phyloP scores from a whole-genome alignment of 305 asterid genomes.

The Coffea humblotiana region DNA sequence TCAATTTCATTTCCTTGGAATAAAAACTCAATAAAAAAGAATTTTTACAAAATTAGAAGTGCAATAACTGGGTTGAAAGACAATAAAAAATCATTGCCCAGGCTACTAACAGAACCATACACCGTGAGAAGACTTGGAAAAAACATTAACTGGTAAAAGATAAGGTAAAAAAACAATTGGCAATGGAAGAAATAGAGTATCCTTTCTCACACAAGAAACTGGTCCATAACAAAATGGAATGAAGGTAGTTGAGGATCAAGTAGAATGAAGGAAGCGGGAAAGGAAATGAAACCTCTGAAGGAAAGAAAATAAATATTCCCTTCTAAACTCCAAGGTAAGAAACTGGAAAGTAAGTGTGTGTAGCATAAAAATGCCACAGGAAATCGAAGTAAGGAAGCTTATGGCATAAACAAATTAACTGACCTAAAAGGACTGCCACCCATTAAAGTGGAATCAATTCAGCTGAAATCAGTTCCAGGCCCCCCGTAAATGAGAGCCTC shows the following conservation, averaged over 20 bases:
- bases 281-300: slow-evolving; percentile 35
- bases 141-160: neutral
- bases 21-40: neutral
- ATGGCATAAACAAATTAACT: slow-evolving; percentile 65
- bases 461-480: slow-evolving; percentile 89
- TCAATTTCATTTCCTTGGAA: neutral
- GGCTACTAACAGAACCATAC: neutral
- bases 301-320: slow-evolving; percentile 32
- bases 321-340: slow-evolving; percentile 38
- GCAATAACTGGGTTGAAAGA: neutral
- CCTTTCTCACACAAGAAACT: neutral
- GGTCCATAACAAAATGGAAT: slow-evolving; percentile 15
- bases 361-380: slow-evolving; percentile 69
- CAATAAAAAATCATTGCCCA: neutral
- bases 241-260: slow-evolving; percentile 29
- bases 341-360: slow-evolving; percentile 48
- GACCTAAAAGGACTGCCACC: slow-evolving; percentile 84
- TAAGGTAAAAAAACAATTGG: neutral
- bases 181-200: slow-evolving; percentile 2
- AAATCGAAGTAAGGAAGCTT: slow-evolving; percentile 51
- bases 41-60: neutral
- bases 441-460: slow-evolving; percentile 86
- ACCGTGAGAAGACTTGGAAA: neutral
- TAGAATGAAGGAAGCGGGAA: slow-evolving; percentile 29
- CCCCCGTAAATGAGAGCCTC: slow-evolving; percentile 95